Base-by-base conservation (phyloP, 768 basidiomycete species). In the Suillus alpinus region DNA sequence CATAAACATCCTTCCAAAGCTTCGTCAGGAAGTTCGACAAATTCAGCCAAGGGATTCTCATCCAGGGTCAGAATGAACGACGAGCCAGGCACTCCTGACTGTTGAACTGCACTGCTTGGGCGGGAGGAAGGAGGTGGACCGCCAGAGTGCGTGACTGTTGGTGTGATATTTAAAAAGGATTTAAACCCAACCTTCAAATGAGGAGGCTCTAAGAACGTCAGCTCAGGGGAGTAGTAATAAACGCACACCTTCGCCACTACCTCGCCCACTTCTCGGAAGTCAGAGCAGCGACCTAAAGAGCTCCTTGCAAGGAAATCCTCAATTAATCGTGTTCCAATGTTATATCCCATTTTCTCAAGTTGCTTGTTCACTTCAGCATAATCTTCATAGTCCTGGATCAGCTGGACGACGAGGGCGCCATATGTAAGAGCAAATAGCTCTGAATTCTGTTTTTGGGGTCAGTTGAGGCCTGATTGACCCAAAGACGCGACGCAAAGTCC, bases 341-440 rank as follows among this genome's bases (percentile, higher is more conserved):
- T 97, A 76, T 97, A 98, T 4, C 97, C 97, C 96, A 98, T 98
- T 78, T 95, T 96, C 68, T 99, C 96, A 3, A 99, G 87, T 73
- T 99, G 95, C 73, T 93, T 95, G 75, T 94, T 94, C 63, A 94
- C 92, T 72, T 96, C 94, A 14, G 83, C 83, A 71, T 97, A 98
- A 78, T 99, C 95, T 70, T 99, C 97, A 69, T 98, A 98, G 75
- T 99, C 97, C 71, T 98, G 97, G 63, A 98, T 95, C 63, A 99
- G 84, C 77, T 99, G 97, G 37, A 98, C 94, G 52, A 99, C 97
- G 56, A 98, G 86, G 26, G 95, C 95, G 56, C 97, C 97, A 66
- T 99, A 99, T 23, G 96, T 98, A 60, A 98, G 76, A 3, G 95
- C 90, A 76, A 99, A 98, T 31, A 99, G 83, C 75, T 99, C 97